Percentiles rank a stretch among this genome's conserved stretches.
These are phyloP conservation scores for Lentinula raphanica DNA, from an alignment of 768 basidiomycete species.

Conservation along the genomic window DNA sequence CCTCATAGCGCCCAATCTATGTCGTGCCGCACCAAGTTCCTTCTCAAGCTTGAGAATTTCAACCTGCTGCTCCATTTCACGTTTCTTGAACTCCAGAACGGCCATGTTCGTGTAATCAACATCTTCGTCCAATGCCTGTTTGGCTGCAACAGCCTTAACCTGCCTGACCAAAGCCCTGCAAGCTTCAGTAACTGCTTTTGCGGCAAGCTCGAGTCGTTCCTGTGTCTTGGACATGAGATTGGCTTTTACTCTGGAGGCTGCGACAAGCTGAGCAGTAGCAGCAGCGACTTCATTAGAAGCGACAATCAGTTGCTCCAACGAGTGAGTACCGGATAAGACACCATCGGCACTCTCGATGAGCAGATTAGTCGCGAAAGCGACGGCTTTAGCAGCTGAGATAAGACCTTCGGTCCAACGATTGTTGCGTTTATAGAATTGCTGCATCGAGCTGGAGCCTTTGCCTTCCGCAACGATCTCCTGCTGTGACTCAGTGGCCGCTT, in stretches of 20 bases:
- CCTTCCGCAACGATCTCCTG: conserved; percentile 97
- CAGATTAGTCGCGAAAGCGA: conserved; percentile 92
- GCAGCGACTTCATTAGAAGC: conserved; percentile 99
- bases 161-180: conserved; percentile 95
- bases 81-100: conserved; percentile 89
- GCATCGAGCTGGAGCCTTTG: conserved; percentile 83
- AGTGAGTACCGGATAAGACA: conserved; percentile 93
- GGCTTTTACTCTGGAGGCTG: conserved; percentile 96
- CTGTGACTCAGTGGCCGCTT: conserved; percentile 96
- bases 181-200: conserved; percentile 96
- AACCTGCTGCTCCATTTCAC: conserved; percentile 99
- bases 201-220: conserved; percentile 90
- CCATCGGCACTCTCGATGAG: conserved; percentile 98
- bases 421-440: conserved; percentile 99
- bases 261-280: conserved; percentile 96
- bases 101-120: conserved; percentile 90
- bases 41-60: conserved; percentile 95
- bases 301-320: conserved; percentile 97
- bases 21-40: conserved; percentile 83
- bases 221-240: conserved; percentile 99
- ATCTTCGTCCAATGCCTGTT: conserved; percentile 75
- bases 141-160: conserved; percentile 91
- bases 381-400: conserved; percentile 95
- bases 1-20: conserved; percentile 78
- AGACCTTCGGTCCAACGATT: conserved; percentile 99